Evolutionary conservation across 192 early-diverging fungal genomes (phyloP), one percentile per base, ranked within the genome.

Genomic region (Coemansia sp.): DNA sequence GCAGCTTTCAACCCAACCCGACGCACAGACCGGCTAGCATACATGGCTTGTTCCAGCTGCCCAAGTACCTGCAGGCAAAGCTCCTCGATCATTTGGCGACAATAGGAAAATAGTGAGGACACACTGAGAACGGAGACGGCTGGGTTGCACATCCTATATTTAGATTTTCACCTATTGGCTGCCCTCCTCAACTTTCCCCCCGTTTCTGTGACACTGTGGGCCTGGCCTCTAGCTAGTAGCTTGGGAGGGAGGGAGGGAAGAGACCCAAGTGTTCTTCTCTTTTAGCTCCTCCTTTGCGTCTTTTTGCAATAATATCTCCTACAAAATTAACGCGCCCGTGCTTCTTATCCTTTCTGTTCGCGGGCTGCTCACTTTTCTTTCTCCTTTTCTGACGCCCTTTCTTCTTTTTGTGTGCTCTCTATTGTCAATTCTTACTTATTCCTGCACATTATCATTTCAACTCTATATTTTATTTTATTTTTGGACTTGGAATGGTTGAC

Each of bases 21-120:
- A 70, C 69, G 34, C 78, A 84, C 53, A 74, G 82, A 38, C 82
- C 71, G 12, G 82, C 74, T 40, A 73, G 73, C 9, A 50, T 63
- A 16, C 39, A 80, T 34, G 82, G 82, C 2, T 69, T 84, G 64
- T 84, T 84, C 61, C 82, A 80, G 71, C 67, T 84, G 50, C 82
- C 82, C n/a, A 65, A 55, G 34, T 76, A 65, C 60, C 66, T 84
- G 52, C 82, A 84, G 20, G 53, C 55, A 13, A 70, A 61, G 58
- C 75, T 84, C 22, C 36, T 74, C 31, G 72, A 76, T 11, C 34
- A 57, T n/a, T 67, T 80, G 12, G 70, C 55, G 40, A 43, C 39
- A 38, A 66, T 16, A 31, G 22, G 36, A 38, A 5, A 39, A 12
- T 20, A 39, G 15, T 39, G 43, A 39, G 49, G 36, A 22, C 53